phyloP scores from a whole-genome alignment of 805 yeast species.

The Komagataella pastoris region DNA sequence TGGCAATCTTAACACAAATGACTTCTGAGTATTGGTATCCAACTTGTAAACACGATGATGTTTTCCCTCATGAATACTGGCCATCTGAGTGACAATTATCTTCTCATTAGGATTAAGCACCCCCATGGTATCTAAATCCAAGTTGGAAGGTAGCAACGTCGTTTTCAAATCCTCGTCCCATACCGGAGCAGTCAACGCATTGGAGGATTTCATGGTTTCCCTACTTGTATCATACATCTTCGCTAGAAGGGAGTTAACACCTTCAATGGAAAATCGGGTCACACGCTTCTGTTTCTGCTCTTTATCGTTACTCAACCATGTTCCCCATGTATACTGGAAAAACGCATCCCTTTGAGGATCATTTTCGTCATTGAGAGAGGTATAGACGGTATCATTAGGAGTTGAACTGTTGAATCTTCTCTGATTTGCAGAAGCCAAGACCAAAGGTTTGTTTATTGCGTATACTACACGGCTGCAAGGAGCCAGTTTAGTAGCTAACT shows the following conservation, averaged over 20 bases:
- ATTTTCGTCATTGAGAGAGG: conserved; percentile 42
- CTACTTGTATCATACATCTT: conserved; percentile 25
- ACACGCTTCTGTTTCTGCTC: conserved; percentile 62
- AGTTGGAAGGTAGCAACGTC: conserved; percentile 31
- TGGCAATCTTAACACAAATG: conserved; percentile 73
- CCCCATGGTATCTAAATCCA: conserved; percentile 28
- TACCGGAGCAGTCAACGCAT: conserved; percentile 8
- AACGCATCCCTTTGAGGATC: conserved; percentile 63
- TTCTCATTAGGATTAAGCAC: conserved; percentile 26
- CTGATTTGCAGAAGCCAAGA: neutral
- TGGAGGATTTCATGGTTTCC: conserved; percentile 16
- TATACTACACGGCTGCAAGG: neutral
- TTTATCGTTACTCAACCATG: conserved; percentile 78
- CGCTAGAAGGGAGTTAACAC: conserved; percentile 42
- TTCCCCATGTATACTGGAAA: conserved; percentile 88
- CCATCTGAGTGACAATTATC: conserved; percentile 50
- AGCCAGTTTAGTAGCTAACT: neutral
- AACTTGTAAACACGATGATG: conserved; percentile 81
- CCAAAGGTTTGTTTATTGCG: neutral
- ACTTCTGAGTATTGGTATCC: conserved; percentile 44
- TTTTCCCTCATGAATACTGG: conserved; percentile 87
- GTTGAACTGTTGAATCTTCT: conserved; percentile 3
- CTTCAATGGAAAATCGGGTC: conserved; percentile 74
- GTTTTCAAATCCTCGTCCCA: conserved; percentile 11
- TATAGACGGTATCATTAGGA: conserved; percentile 23